phyloP scores from a whole-genome alignment of 164 flowering plant species.

The Taxillus chinensis region DNA sequence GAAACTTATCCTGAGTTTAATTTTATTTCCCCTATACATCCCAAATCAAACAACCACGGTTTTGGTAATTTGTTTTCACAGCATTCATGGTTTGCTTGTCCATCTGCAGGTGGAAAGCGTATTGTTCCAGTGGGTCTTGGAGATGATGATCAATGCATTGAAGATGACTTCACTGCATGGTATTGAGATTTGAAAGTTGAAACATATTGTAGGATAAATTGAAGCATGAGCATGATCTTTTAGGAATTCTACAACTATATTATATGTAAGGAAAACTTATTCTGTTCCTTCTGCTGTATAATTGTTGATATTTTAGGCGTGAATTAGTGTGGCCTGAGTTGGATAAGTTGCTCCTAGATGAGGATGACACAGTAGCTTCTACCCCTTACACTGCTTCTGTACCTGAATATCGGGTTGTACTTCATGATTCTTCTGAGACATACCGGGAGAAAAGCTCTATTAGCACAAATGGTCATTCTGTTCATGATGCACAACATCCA shows the following conservation, averaged over 20 bases:
- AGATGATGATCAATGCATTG: slow-evolving; percentile 98
- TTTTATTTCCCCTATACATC: too few relatives aligned
- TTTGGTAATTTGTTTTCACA: too few relatives aligned
- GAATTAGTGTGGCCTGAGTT: slow-evolving; percentile 80
- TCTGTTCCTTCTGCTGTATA: too few relatives aligned
- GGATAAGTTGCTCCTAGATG: slow-evolving; percentile 59
- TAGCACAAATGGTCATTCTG: slow-evolving; percentile 45
- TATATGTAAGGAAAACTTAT: too few relatives aligned
- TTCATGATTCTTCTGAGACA: slow-evolving; percentile 35
- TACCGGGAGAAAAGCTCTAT: slow-evolving; percentile 21
- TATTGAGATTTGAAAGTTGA: slow-evolving; percentile 15
- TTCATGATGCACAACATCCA: slow-evolving; percentile 77
- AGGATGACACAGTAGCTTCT: slow-evolving; percentile 45
- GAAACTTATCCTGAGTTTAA: too few relatives aligned
- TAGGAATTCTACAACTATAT: too few relatives aligned
- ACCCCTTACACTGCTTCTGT: slow-evolving; percentile 78
- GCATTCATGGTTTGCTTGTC: background rate
- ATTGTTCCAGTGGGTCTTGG: slow-evolving; percentile 88
- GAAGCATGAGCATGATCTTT: background rate
- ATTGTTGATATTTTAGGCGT: slow-evolving; percentile 28
- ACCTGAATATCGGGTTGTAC: slow-evolving; percentile 63
- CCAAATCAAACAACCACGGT: too few relatives aligned
- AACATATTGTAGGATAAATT: background rate
- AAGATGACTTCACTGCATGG: slow-evolving; percentile 97
- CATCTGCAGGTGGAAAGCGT: slow-evolving; percentile 66